Evolutionary conservation across 495 filamentous ascomycete species (phyloP), one percentile per base, ranked within the genome.

Genomic region (Penicillium steckii): DNA sequence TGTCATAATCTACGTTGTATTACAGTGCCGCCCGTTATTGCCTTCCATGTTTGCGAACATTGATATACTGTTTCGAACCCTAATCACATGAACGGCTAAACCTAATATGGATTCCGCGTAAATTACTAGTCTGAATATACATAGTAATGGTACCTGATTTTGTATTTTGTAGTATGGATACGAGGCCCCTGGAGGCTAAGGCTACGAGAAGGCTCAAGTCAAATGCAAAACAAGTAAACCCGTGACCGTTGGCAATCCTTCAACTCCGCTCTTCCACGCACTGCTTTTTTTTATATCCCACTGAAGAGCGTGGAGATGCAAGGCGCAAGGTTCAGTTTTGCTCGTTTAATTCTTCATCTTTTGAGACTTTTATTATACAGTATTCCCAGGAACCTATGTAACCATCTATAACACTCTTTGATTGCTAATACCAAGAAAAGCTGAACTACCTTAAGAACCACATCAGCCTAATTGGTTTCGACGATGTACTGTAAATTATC

Each of bases 151-250:
- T 45, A 49, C 45, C 40, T 49, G 17, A 13, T 12, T 24, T 48
- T 37, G 52, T 54, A 46, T 44, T 23, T 19, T 33, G 25, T 29
- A 44, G 46, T 55, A 49, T 29, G 6, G 10, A 38, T 49, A 55
- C 52, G 44, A 54, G 5, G 22, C 10, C 4, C 29, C n/a, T 29
- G 17, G 2, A 45, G 15, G 46, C 19, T 8, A n/a, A 25, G 10
- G 45, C 26, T 35, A 50, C 53, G 50, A 55, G 46, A 50, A 55
- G 54, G 37, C n/a, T 52, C 48, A 35, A 52, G n/a, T n/a, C n/a
- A n/a, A n/a, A n/a, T 57, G 54, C 48, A 57, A 52, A 47, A 43
- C 27, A 26, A 57, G 44, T 43, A 57, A 52, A 57, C 54, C 40
- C 25, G 47, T 48, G 35, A 52, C 44, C 43, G 44, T 57, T 52